Percentiles rank a stretch among this genome's conserved stretches.
Evolutionary conservation across 2,329 filamentous ascomycete species (phyloP).

Genomic region (Epichloe baconii): DNA sequence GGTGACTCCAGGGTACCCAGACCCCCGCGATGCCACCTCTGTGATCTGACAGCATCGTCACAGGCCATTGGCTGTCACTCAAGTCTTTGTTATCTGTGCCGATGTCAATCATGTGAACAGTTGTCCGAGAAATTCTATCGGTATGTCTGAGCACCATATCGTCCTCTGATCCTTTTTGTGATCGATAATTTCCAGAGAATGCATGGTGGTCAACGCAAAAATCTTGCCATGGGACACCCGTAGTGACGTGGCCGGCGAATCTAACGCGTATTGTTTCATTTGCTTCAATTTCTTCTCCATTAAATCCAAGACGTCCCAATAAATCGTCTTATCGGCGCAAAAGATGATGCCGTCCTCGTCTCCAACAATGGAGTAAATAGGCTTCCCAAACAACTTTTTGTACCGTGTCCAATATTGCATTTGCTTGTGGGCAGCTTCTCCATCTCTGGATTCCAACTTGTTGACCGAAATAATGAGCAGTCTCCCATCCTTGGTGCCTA

Average conservation of each 20-base stretch:
- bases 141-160: slow-evolving; percentile 29
- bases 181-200: slow-evolving; percentile 45
- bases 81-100: slow-evolving; percentile 17
- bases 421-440: slow-evolving; percentile 8
- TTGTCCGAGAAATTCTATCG: slow-evolving; percentile 31
- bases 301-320: slow-evolving; percentile 42
- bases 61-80: slow-evolving; percentile 19
- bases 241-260: slow-evolving; percentile 39
- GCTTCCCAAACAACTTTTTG: slow-evolving; percentile 29
- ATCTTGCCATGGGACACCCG: slow-evolving; percentile 33
- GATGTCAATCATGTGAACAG: slow-evolving; percentile 34
- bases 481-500: slow-evolving; percentile 40
- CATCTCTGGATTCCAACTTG: slow-evolving; percentile 6
- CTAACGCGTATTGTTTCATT: slow-evolving; percentile 33
- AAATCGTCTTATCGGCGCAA: slow-evolving; percentile 38
- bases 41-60: slow-evolving; percentile 36
- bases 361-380: slow-evolving; percentile 43
- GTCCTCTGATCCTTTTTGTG: slow-evolving; percentile 23
- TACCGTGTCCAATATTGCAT: slow-evolving; percentile 42
- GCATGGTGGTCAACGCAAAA: slow-evolving; percentile 36
- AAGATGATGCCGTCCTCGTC: slow-evolving; percentile 44
- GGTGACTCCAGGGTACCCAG: slow-evolving; percentile 33
- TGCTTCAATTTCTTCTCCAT: slow-evolving; percentile 36
- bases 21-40: slow-evolving; percentile 34
- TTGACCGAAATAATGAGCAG: slow-evolving; percentile 43